A percentile compares a stretch with the other conserved stretches of the same genome.
Conservation (phyloP, 1,284 basidiomycete genomes). For the Macrocybe sp. region DNA sequence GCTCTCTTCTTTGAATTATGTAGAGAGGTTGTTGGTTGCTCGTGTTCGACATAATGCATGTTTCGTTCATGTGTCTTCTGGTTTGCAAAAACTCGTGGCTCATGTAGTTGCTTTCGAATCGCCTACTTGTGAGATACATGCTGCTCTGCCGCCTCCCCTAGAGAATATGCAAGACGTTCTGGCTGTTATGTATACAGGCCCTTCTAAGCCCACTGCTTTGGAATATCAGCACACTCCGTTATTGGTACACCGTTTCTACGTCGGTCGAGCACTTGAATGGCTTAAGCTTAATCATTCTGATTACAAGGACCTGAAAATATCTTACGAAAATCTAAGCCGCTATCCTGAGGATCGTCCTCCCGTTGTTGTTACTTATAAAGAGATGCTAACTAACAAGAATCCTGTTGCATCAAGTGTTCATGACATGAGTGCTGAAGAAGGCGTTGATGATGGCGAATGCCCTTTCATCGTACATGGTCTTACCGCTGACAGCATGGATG, state of each 20-base stretch:
- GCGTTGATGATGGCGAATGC: slow-evolving; percentile 24
- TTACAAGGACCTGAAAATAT: slow-evolving; percentile 31
- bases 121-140: slow-evolving; percentile 28
- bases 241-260: slow-evolving; percentile 24
- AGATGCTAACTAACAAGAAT: slow-evolving; percentile 12
- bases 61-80: slow-evolving; percentile 22
- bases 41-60: slow-evolving; percentile 24
- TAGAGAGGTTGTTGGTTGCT: slow-evolving; percentile 28
- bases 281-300: slow-evolving; percentile 31
- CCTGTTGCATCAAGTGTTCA: slow-evolving; percentile 18
- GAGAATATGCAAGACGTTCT: slow-evolving; percentile 33
- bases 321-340: slow-evolving; percentile 22
- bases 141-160: slow-evolving; percentile 24
- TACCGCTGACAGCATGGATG: slow-evolving; percentile 19
- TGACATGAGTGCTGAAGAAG: slow-evolving; percentile 25
- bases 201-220: slow-evolving; percentile 22
- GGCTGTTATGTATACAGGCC: slow-evolving; percentile 31
- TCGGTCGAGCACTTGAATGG: slow-evolving; percentile 30
- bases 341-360: slow-evolving; percentile 27
- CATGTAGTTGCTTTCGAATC: slow-evolving; percentile 30
- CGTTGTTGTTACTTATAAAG: slow-evolving; percentile 23
- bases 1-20: slow-evolving; percentile 21
- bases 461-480: slow-evolving; percentile 32
- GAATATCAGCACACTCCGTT: slow-evolving; percentile 31
- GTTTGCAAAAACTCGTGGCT: slow-evolving; percentile 28